Evolutionary conservation across 2,329 filamentous ascomycete species (phyloP).

Genomic region (Penicillium sp.): DNA sequence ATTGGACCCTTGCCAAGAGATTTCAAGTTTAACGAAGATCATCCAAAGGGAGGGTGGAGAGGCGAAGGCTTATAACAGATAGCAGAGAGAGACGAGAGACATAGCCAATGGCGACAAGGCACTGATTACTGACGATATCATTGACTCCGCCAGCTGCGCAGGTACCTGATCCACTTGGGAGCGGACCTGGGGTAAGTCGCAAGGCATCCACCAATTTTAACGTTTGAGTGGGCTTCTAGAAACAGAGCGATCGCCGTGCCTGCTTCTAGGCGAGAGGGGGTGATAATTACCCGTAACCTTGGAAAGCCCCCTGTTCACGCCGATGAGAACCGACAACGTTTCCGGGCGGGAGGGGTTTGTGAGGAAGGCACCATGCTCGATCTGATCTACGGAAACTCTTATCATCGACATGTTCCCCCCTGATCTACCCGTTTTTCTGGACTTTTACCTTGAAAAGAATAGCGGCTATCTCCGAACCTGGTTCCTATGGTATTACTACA

Average conservation of each 20-base stretch:
- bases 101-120: slow-evolving; percentile 28
- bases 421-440: not conserved
- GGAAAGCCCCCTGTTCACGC: slow-evolving; percentile 4
- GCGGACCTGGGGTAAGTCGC: slow-evolving; percentile 33
- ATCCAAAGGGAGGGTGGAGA: slow-evolving; percentile 17
- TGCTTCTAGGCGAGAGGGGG: slow-evolving; percentile 15
- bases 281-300: slow-evolving; percentile 8
- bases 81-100: slow-evolving; percentile 6
- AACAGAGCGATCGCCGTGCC: slow-evolving; percentile 17
- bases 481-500: not conserved
- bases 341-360: slow-evolving; percentile 5
- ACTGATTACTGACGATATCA: slow-evolving; percentile 25
- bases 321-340: slow-evolving; percentile 23
- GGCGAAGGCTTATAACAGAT: slow-evolving; percentile 27
- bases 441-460: not conserved
- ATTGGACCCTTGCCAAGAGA: slow-evolving; percentile 19
- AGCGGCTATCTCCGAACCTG: slow-evolving; percentile 3
- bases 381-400: slow-evolving; percentile 3
- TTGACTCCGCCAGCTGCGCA: slow-evolving; percentile 23
- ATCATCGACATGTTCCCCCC: not conserved
- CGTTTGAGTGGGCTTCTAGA: slow-evolving; percentile 22
- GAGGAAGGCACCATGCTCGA: slow-evolving; percentile 11
- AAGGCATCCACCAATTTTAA: slow-evolving; percentile 23
- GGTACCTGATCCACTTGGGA: slow-evolving; percentile 24
- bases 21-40: slow-evolving; percentile 22